Evolutionary conservation across 331 rosid genomes (phyloP), one percentile per base, ranked within the genome.

Genomic region (Acacia concinna): DNA sequence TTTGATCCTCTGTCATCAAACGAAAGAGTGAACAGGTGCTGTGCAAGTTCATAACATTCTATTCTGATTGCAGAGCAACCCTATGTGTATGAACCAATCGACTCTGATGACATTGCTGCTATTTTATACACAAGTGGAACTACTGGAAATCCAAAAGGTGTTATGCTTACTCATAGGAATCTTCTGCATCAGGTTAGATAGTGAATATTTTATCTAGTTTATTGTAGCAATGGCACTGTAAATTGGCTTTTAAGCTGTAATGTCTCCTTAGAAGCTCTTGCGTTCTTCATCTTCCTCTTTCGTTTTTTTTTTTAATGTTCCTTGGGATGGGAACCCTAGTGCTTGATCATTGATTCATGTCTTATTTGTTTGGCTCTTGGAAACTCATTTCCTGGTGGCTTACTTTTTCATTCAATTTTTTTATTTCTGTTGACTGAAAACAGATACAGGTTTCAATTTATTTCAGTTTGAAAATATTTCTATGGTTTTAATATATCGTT

Each of bases 121-220:
- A 92, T 95, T 70, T 78, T 93, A 21, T 95, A 95, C 87, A 93
- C 99, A 59, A 95, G 99, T 79, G 98, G 98, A 81, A 91, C 99
- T 76, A 91, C 99, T 12, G 99, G 98, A 75, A 93, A 93, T 81
- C 96, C 99, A 0, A 95, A 93, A 82, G 99, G 97, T 60, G 99
- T 95, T 86, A 89, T 90, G 96, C 96, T 95, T 70, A 90, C 98
- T 14, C 99, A 95, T 82, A 83, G 54, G 75, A 95, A 95, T 88
- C 89, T 95, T 84, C 79, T 95, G 84, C 99, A 95, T 84, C 99
- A 95, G 98, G 99, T 92, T 81, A 75, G 88, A 73, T 43, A 63
- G 66, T 75, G 52, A 81, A 68, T 69, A 54, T 80, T 65, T 52
- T 5, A 49, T 57, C 70, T 59, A 64, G 12, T 68, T 49, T 63